These are phyloP conservation scores for Fusarium sp. DNA, from an alignment of 2,329 filamentous ascomycete genomes.

Conservation along the genomic window DNA sequence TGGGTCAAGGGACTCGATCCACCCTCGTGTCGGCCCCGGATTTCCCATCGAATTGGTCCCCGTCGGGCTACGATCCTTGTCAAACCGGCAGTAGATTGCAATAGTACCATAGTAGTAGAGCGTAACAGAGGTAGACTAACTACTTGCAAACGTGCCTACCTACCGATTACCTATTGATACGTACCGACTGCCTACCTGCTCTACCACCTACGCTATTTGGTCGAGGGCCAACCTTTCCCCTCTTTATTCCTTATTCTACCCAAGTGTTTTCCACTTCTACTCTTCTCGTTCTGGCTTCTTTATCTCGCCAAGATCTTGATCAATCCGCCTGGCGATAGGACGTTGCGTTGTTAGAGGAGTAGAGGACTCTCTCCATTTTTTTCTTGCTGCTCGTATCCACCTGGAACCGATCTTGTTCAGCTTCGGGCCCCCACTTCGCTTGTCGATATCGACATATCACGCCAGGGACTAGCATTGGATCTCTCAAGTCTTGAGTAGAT, in stretches of 20 bases:
- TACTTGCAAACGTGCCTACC: no score
- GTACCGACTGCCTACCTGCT: no score
- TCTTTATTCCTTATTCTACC: neutral
- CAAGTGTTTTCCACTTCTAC: constrained; percentile 5
- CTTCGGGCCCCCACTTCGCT: constrained; percentile 31
- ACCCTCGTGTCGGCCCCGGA: constrained; percentile 38
- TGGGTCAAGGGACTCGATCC: neutral
- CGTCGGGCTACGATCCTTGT: constrained; percentile 39
- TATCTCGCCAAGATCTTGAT: constrained; percentile 4
- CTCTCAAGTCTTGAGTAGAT: constrained; percentile 5
- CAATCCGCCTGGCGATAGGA: neutral
- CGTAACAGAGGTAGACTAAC: no score
- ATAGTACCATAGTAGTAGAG: no score
- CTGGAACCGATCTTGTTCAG: constrained; percentile 5
- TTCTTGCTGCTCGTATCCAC: neutral
- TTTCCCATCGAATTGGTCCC: constrained; percentile 45
- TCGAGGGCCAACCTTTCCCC: constrained; percentile 18
- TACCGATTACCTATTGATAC: neutral
- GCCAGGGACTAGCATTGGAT: constrained; percentile 23
- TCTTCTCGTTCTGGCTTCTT: constrained; percentile 8
- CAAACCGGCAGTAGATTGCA: constrained; percentile 17
- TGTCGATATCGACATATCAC: constrained; percentile 26
- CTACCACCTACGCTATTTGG: neutral
- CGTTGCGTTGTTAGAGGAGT: neutral
- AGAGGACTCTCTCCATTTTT: constrained; percentile 17